Conservation (phyloP, 352 stramenopile genomes). For the Phytopythium chamaehyphon region DNA sequence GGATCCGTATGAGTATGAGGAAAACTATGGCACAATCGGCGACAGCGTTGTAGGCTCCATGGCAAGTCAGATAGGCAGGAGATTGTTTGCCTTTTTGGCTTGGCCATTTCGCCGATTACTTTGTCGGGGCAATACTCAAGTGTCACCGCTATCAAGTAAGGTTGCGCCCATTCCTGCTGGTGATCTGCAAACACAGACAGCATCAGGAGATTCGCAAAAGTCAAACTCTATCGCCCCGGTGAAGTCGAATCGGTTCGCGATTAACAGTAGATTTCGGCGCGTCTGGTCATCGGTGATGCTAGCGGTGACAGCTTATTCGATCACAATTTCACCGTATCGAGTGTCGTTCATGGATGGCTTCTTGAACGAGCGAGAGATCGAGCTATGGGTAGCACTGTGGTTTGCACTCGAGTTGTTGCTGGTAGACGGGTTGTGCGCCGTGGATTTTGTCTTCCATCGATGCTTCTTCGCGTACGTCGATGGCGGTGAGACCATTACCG, state of each 20-base stretch:
- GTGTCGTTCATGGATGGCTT: slow-evolving; percentile 48
- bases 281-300: slow-evolving; percentile 55
- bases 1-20: neutral
- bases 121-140: neutral
- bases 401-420: slow-evolving; percentile 54
- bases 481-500: slow-evolving; percentile 33
- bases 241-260: slow-evolving; percentile 6
- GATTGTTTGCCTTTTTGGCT: too few relatives aligned
- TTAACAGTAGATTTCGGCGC: slow-evolving; percentile 36
- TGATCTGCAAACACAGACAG: too few relatives aligned
- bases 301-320: slow-evolving; percentile 47
- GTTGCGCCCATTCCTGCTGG: slow-evolving; percentile 6
- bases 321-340: slow-evolving; percentile 53
- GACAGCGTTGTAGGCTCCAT: neutral
- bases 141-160: slow-evolving; percentile 4
- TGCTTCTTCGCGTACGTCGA: slow-evolving; percentile 53
- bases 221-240: neutral
- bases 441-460: slow-evolving; percentile 57
- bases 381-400: slow-evolving; percentile 22
- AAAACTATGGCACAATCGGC: neutral
- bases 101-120: too few relatives aligned
- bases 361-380: slow-evolving; percentile 27
- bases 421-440: slow-evolving; percentile 34
- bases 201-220: neutral
- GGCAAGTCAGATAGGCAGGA: too few relatives aligned